Evolutionary conservation across 2,329 filamentous ascomycete genomes (phyloP).

Genomic region (Trichoderma harzianum): DNA sequence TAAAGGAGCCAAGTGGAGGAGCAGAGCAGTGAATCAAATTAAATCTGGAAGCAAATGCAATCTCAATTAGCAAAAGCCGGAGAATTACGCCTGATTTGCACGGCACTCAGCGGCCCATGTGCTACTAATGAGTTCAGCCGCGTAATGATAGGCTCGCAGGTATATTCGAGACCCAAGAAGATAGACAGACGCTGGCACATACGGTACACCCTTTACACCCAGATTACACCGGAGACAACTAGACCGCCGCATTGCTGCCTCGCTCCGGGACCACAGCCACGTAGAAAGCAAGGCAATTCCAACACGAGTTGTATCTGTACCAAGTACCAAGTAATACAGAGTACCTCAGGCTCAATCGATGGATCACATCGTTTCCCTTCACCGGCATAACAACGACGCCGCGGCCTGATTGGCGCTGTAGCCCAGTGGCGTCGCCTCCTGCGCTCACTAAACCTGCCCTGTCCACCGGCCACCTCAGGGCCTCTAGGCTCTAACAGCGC

Average conservation of each 20-base stretch:
- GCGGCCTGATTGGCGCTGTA: slow-evolving; percentile 7
- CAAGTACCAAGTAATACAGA: neutral
- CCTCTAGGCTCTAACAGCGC: neutral
- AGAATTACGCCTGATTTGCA: neutral
- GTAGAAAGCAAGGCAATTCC: neutral
- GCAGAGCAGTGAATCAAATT: neutral
- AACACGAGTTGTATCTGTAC: neutral
- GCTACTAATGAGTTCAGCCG: neutral
- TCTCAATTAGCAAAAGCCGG: neutral
- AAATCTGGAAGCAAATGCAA: neutral
- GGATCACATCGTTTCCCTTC: neutral
- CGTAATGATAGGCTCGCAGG: neutral
- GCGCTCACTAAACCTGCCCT: neutral
- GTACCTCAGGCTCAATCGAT: neutral
- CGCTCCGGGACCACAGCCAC: neutral
- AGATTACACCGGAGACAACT: neutral
- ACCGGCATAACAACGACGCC: neutral
- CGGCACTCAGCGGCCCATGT: neutral
- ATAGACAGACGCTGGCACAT: neutral
- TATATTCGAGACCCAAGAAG: neutral
- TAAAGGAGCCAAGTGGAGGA: neutral
- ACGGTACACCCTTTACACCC: neutral
- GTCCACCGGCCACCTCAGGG: neutral
- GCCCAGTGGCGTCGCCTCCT: slow-evolving; percentile 8
- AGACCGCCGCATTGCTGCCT: neutral